Percentiles rank a stretch among this genome's conserved stretches.
phyloP scores from a whole-genome alignment of 2,329 filamentous ascomycete species.

The Huntiella decipiens region DNA sequence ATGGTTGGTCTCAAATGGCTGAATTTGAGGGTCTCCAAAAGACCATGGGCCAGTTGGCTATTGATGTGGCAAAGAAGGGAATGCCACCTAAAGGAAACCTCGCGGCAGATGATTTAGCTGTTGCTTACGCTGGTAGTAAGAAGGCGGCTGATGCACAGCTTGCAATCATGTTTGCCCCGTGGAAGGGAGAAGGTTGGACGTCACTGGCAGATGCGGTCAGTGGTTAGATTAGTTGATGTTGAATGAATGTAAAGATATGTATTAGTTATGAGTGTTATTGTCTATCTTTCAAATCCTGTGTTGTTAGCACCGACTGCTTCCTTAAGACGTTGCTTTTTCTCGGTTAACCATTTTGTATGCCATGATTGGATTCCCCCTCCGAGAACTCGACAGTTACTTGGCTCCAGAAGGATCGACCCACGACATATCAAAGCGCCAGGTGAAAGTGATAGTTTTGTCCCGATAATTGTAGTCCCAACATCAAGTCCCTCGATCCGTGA shows the following conservation, averaged over 20 bases:
- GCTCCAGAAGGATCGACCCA: constrained; percentile 62
- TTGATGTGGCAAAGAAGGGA: constrained; percentile 45
- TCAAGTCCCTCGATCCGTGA: constrained; percentile 44
- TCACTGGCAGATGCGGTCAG: constrained; percentile 26
- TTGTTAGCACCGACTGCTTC: constrained; percentile 25
- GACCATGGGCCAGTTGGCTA: constrained; percentile 52
- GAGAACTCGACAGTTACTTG: constrained; percentile 47
- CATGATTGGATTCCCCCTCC: constrained; percentile 72
- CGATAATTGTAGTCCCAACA: constrained; percentile 48
- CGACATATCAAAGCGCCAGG: constrained; percentile 47
- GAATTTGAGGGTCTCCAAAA: constrained; percentile 38
- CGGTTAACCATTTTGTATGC: constrained; percentile 59
- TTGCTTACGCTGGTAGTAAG: constrained; percentile 56
- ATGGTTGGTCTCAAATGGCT: constrained; percentile 64
- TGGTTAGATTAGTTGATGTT: not conserved
- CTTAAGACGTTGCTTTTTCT: constrained; percentile 49
- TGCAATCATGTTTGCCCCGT: constrained; percentile 65
- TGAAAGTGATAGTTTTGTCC: constrained; percentile 60
- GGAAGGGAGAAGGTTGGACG: constrained; percentile 48
- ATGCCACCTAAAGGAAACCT: constrained; percentile 55
- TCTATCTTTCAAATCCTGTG: too few relatives aligned
- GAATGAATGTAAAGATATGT: not conserved
- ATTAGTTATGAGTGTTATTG: not conserved
- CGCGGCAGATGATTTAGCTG: constrained; percentile 48
- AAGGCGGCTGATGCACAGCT: constrained; percentile 55